Evolutionary conservation across 495 filamentous ascomycete genomes (phyloP), one percentile per base, ranked within the genome.

Genomic region (Astrocystis sublimbata): DNA sequence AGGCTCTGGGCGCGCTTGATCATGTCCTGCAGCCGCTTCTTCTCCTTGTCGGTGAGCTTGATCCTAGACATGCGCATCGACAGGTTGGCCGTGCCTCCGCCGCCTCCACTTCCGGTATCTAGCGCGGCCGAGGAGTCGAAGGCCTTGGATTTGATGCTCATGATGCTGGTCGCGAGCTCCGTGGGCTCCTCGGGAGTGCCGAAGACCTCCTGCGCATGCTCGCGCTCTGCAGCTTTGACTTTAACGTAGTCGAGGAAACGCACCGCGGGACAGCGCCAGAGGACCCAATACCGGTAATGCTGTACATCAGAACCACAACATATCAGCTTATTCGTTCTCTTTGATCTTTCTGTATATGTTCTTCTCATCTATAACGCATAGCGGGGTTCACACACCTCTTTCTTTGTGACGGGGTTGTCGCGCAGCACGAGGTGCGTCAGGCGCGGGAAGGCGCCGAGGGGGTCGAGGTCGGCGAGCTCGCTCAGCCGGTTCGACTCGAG

Each of bases 201-300:
- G 71, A 98, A 98, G 1, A 97, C 82, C 71, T 92, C 87, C 36
- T 75, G 79, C 0, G 93, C 92, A 63, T 84, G 81, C 49, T 81
- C 72, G 17, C 93, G 88, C 79, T 99, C 96, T 2, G 79, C 86
- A 49, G 93, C 85, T 71, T 91, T 96, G 31, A 98, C 91, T 76
- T 94, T 96, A 56, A 86, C 83, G 74, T 92, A 97, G 78, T 99
- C 96, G 46, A 99, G 81, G 79, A 97, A 97, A 36, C 93, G 89
- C 24, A 99, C 85, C 21, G 80, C 81, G 4, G 92, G 92, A 67
- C 87, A 88, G 46, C 88, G 84, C 90, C 89, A 97, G 68, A 99
- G 85, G 38, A 96, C 76, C 89, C 90, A 99, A 75, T 88, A 88
- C 15, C 94, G 87, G 76, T 97, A 99, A 74, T 98, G 75, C 94